phyloP scores from a whole-genome alignment of 306 rosid genomes.

The Lagenaria siceraria region DNA sequence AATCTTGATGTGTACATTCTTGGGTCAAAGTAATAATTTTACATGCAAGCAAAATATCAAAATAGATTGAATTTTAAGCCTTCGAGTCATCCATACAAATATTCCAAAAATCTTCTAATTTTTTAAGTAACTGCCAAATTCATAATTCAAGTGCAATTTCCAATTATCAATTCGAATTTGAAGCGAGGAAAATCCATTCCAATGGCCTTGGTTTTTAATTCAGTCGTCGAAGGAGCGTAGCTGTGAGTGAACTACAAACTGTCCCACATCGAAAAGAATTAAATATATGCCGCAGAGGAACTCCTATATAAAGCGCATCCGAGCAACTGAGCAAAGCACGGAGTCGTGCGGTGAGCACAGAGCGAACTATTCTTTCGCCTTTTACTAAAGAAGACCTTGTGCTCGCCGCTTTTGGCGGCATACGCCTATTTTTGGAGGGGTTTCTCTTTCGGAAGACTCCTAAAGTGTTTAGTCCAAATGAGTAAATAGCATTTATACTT shows the following conservation, averaged over 20 bases:
- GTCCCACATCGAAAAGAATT: not conserved
- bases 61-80: no score
- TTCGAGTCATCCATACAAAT: no score
- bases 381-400: slow-evolving; percentile 67
- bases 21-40: no score
- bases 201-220: not conserved
- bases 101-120: no score
- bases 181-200: not conserved
- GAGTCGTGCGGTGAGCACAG: slow-evolving; percentile 16
- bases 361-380: slow-evolving; percentile 64
- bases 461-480: no score
- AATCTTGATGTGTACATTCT: no score
- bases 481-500: no score
- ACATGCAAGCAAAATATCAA: no score
- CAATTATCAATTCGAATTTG: not conserved
- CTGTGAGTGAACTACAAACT: not conserved
- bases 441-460: not conserved
- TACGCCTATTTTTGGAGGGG: slow-evolving; percentile 6
- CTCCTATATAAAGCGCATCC: not conserved
- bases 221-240: not conserved
- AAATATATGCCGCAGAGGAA: not conserved
- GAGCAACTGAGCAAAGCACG: not conserved
- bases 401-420: slow-evolving; percentile 8
- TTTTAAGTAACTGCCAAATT: not conserved
- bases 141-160: not conserved